Evolutionary conservation across 352 stramenopile species (phyloP), one percentile per base, ranked within the genome.

Genomic region (Phytophthora aleatoria): DNA sequence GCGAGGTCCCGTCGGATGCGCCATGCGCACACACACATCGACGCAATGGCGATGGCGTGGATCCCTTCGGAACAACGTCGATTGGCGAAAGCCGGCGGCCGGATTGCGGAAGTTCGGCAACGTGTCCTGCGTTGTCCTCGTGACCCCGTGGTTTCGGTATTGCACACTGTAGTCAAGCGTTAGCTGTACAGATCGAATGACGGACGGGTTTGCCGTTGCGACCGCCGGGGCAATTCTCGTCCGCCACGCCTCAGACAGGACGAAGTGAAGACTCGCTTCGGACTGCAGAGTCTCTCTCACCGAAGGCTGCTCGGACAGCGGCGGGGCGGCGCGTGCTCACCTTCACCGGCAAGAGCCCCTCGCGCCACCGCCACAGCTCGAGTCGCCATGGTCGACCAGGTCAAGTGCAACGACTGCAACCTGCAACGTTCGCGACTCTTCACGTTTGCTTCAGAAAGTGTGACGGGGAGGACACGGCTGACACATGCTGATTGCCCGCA

Each of bases 381-480:
- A 48, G 35, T n/a, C 43, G 31, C 1, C 20, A 61, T 61, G 53
- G 31, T 20, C 20, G 20, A 20, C 20, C 20, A 20, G 20, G 20
- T 38, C 55, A 47, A 49, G 12, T 28, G 50, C 58, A 54, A 50
- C 41, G 13, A 31, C 42, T 13, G 59, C 59, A 61, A 61, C 59
- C 36, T 64, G 36, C 16, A 36, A 9, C 15, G 31, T 26, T 63
- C 36, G 52, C 24, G 16, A 20, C 47, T 47, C 48, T 64, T 64
- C 61, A 64, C 16, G 3, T 20, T 12, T 58, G 39, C 54, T 69
- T 69, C 61, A 69, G 61, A 69, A 69, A 64, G 42, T 70, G 55
- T 59, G 56, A 62, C 60, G 51, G 28, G 60, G 59, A n/a, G 35
- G 35, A 41, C n/a, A 41, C 10, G 12, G 12, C 50, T 47, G 42